Conservation (phyloP, 345 rosid species). For the Lumnitzera racemosa region DNA sequence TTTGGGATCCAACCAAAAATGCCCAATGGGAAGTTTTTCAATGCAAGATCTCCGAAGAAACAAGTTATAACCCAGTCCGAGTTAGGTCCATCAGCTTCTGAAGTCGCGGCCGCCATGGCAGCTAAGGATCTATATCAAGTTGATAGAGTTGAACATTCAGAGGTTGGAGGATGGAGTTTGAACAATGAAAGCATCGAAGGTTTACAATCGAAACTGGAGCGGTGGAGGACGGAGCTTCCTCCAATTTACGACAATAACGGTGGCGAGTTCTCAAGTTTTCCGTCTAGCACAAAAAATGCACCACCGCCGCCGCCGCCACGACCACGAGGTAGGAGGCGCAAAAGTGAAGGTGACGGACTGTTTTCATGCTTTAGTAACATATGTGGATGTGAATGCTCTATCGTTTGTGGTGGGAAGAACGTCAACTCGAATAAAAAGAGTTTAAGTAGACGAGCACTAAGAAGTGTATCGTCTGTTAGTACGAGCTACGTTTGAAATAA, state of each 20-base stretch:
- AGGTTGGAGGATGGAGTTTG: slow-evolving; percentile 40
- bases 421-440: not conserved
- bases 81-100: slow-evolving; percentile 79
- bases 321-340: not conserved
- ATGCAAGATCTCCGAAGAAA: slow-evolving; percentile 4
- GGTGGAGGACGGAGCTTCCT: slow-evolving; percentile 81
- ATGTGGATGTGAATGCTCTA: too few relatives aligned
- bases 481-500: too few relatives aligned
- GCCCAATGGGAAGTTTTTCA: not conserved
- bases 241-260: slow-evolving; percentile 42
- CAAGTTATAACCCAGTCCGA: slow-evolving; percentile 56
- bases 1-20: not conserved
- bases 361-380: too few relatives aligned
- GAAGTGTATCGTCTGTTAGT: too few relatives aligned
- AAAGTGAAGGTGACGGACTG: too few relatives aligned
- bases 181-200: slow-evolving; percentile 64
- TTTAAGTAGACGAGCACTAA: too few relatives aligned
- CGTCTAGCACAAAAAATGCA: slow-evolving; percentile 37
- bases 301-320: slow-evolving; percentile 45
- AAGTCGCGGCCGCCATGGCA: slow-evolving; percentile 53
- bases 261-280: slow-evolving; percentile 30
- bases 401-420: too few relatives aligned
- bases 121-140: slow-evolving; percentile 20
- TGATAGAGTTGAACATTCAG: slow-evolving; percentile 22
- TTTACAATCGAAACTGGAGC: slow-evolving; percentile 64